Base-by-base conservation (phyloP, 768 basidiomycete species). In the Mycena metata region DNA sequence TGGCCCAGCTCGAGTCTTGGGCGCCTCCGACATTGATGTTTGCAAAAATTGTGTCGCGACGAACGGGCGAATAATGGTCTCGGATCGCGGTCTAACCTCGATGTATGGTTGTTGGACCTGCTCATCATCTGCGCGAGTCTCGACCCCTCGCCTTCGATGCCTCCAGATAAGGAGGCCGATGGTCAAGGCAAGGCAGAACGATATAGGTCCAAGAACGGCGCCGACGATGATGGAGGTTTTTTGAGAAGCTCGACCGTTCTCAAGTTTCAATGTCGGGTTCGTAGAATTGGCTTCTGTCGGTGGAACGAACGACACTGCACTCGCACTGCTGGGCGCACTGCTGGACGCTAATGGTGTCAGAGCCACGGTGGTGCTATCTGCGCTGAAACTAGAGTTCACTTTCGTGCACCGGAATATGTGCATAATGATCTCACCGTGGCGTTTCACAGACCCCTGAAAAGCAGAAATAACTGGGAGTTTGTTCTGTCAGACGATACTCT, bases 361-460 rank as follows among this genome's bases (percentile, higher is more conserved):
- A 5, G 24, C 35, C 23, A 6, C 24, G 23, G 56, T 57, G 15
- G 17, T 12, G n/a, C 39, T 43, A 3, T 24, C 56, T 41, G 16
- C 23, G 16, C 56, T 57, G 9, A 42, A 42, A 23, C 12, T 17
- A 24, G 24, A 15, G 26, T 42, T 39, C 39, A 41, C 11, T 16
- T 30, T 19, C 26, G 6, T 6, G 11, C 41, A 52, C 12, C 10
- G 13, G 13, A 13, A 24, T 56, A 24, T 15, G 23, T 7, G 16
- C 36, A 30, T 24, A n/a, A 43, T 24, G 12, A 36, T 17, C 41
- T 30, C 24, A 57, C 56, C 41, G 56, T 26, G 56, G 13, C 4
- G 41, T 23, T 23, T 57, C 56, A 24, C 56, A 57, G 41, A 57
- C 43, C 30, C 56, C 56, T 8, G 56, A 57, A 57, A 57, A 57